Evolutionary conservation across 305 asterid genomes (phyloP), one percentile per base, ranked within the genome.

Genomic region (Fraxinus nigra): DNA sequence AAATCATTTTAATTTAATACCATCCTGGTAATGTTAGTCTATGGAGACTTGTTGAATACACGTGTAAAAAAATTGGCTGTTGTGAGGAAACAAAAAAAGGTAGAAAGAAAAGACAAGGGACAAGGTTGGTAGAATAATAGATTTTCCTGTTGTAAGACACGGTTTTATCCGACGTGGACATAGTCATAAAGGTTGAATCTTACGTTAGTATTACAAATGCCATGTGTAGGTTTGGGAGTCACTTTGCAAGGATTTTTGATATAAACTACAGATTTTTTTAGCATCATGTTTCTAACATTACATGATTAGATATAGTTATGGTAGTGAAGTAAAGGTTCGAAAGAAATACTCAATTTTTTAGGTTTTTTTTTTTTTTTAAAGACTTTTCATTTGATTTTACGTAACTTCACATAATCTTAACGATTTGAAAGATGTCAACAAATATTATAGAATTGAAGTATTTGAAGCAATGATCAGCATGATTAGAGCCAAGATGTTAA

Each of bases 101-200:
- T 0, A 2, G 32, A 56, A 20, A 63, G 26, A 70, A 40, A 70
- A 13, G 22, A 69, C 30, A 79, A 70, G 11, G 24, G 78, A 79
- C 59, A 63, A 43, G 67, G 78, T 79, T 79, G 82, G 73, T 79
- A 67, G 67, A 75, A 56, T 20, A 1, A 56, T 56, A 56, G 77
- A 79, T 28, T 20, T 28, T 69, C 24, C 82, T 79, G 82, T 46
- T 43, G 5, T 70, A 40, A 72, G 26, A 79, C 82, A 59, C 82
- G 78, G 82, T 79, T 70, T 70, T 20, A 40, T 40, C 32, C 6
- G 26, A 79, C 48, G 78, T 46, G 70, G 43, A 24, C 35, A 63
- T 9, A 30, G 72, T 63, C 72, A 56, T 56, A 63, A 63, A 8
- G 72, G 72, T 24, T 65, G 72, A 59, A 6, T 18, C 72, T 65